These are phyloP conservation scores for Panus rudis DNA, from an alignment of 768 basidiomycete species.

Conservation along the genomic window DNA sequence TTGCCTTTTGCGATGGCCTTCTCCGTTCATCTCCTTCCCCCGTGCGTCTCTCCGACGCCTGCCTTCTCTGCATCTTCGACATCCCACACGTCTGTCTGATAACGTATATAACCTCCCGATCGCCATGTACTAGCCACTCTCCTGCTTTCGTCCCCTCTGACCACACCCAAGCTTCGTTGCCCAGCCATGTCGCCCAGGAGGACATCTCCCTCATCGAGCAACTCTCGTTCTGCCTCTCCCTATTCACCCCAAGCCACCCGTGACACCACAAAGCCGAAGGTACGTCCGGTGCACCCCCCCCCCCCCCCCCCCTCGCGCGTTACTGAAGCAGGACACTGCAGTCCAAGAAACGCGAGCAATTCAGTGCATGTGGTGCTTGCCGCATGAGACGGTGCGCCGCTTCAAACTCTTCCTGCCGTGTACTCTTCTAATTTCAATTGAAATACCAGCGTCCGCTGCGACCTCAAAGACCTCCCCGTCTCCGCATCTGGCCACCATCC, in stretches of 20 bases:
- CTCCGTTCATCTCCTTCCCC: too few relatives aligned
- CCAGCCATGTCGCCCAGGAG: slow-evolving; percentile 48
- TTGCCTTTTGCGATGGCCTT: too few relatives aligned
- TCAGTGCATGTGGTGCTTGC: slow-evolving; percentile 79
- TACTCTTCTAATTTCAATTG: background rate
- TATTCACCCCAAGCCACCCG: background rate
- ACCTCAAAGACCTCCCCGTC: slow-evolving; percentile 76
- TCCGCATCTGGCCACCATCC: slow-evolving; percentile 34
- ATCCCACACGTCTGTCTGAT: too few relatives aligned
- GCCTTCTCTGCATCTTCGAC: too few relatives aligned
- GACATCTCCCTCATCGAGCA: slow-evolving; percentile 10
- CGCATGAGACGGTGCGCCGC: slow-evolving; percentile 68
- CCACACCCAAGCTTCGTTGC: slow-evolving; percentile 17
- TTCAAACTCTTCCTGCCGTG: slow-evolving; percentile 5
- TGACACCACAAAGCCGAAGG: background rate
- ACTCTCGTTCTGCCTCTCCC: slow-evolving; percentile 10
- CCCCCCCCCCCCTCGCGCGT: background rate
- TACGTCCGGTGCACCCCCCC: background rate
- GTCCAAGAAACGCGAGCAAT: slow-evolving; percentile 13
- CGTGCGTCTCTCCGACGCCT: too few relatives aligned
- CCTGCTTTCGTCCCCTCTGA: slow-evolving; percentile 19
- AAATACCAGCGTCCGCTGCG: slow-evolving; percentile 81
- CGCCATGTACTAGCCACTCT: slow-evolving; percentile 27
- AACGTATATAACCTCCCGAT: slow-evolving; percentile 18
- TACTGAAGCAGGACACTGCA: background rate